Conservation (phyloP, 371 early-diverging fungal genomes). For the Mucor plumbeus region DNA sequence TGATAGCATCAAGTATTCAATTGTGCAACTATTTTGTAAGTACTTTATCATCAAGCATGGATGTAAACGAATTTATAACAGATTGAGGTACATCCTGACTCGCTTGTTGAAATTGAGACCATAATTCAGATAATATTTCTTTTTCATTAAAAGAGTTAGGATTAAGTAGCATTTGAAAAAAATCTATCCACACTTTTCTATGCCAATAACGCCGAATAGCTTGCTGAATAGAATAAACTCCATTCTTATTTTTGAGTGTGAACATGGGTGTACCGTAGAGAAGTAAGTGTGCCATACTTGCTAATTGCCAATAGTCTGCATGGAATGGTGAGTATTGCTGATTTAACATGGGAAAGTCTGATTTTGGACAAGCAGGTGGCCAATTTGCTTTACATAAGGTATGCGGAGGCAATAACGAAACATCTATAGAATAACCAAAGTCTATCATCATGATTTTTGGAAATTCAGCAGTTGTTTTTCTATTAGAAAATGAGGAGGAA, state of each 20-base stretch:
- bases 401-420: slow-evolving; percentile 22
- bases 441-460: slow-evolving; percentile 46
- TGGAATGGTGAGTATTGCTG: slow-evolving; percentile 30
- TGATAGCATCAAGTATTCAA: background rate
- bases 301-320: slow-evolving; percentile 54
- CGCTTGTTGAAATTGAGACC: background rate
- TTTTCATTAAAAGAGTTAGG: slow-evolving; percentile 6
- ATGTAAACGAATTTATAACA: background rate
- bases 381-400: slow-evolving; percentile 36
- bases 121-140: background rate
- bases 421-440: slow-evolving; percentile 51
- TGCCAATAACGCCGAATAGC: slow-evolving; percentile 54
- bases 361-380: slow-evolving; percentile 32
- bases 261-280: slow-evolving; percentile 40
- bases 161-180: slow-evolving; percentile 47
- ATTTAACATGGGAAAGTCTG: slow-evolving; percentile 22
- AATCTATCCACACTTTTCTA: slow-evolving; percentile 31
- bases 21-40: background rate
- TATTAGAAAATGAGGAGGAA: slow-evolving; percentile 3
- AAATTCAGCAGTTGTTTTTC: background rate
- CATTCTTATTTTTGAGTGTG: background rate
- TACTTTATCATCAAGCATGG: background rate
- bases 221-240: slow-evolving; percentile 26
- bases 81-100: background rate
- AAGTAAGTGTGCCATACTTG: slow-evolving; percentile 40